Evolutionary conservation across 1,139 yeast species (phyloP), one percentile per base, ranked within the genome.

Genomic region (Yamadazyma songkhlaensis): DNA sequence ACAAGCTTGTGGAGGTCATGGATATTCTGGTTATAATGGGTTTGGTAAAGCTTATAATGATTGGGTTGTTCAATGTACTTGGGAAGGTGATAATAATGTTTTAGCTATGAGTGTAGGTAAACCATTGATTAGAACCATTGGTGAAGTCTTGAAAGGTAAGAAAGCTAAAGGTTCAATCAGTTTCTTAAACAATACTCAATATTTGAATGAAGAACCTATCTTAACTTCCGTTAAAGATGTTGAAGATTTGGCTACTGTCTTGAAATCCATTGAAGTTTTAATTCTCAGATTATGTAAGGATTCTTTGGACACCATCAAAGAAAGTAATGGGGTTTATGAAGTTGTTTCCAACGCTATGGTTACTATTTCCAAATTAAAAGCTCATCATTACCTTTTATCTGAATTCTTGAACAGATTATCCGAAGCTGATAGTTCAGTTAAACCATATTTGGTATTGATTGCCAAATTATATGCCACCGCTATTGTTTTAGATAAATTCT

Each of bases 1-100:
- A 64, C 97, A 89, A 67, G 77, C 95, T n/a, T 89, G 96, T 66
- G 97, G 97, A 63, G 97, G 97, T 36, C 96, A 88, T 57, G 97
- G 97, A 32, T 89, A 89, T 64, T 86, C 95, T 20, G 79, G 90
- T 13, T 89, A 89, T 67, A 79, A 86, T 49, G 96, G 92, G 3
- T 86, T 89, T 56, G 96, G 95, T 39, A 87, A 84, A 57, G 92
- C 90, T 24, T 86, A 78, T 62, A 77, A 79, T 45, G 97, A 89
- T 60, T 90, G 96, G 89, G 95, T 86, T 25, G 97, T 89, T 34
- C 96, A 89, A 67, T 87, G 95, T 64, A 89, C 96, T 20, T 89
- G 97, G 97, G 97, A 89, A 68, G 97, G 97, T 62, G 97, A 89
- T 62, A 89, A 89, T 69, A 88, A 83, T 55, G 83, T 89, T 36